These are phyloP conservation scores for Sechiopsis laciniata DNA, from an alignment of 306 rosid species.

Conservation along the genomic window DNA sequence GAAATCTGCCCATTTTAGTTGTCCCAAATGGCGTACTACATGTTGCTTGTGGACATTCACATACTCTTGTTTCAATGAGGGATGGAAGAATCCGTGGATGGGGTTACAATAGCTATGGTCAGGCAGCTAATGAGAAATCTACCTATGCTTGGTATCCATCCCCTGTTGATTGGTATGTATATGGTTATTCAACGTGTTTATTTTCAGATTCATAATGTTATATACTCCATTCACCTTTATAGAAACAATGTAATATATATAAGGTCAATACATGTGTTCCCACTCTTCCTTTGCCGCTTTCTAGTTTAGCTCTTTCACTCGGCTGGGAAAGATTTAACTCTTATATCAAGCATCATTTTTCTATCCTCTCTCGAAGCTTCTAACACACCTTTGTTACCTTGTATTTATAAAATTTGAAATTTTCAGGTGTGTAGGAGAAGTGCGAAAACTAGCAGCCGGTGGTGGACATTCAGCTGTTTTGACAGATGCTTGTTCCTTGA, in stretches of 20 bases:
- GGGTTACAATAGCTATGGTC: constrained; percentile 96
- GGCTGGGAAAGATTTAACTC: no score
- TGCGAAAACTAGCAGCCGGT: constrained; percentile 91
- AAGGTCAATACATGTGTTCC: no score
- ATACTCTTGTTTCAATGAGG: constrained; percentile 36
- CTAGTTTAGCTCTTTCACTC: no score
- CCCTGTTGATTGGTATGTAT: constrained; percentile 79
- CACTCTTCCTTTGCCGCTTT: no score
- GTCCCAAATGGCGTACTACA: constrained; percentile 71
- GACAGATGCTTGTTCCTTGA: constrained; percentile 86
- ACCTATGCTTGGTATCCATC: constrained; percentile 97
- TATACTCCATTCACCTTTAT: not conserved
- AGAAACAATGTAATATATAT: no score
- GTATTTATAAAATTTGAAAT: constrained; percentile 13
- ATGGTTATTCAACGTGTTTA: not conserved
- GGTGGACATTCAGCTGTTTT: constrained; percentile 96
- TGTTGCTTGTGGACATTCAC: constrained; percentile 82
- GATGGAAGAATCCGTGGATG: constrained; percentile 94
- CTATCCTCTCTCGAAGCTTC: no score
- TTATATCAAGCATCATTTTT: no score
- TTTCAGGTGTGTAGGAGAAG: constrained; percentile 86
- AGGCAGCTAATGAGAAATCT: constrained; percentile 84
- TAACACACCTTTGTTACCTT: no score
- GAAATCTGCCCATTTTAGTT: constrained; percentile 69
- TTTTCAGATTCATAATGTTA: not conserved